Evolutionary conservation across 352 stramenopile genomes (phyloP).

Genomic region (Phytopythium cucurbitacearum): DNA sequence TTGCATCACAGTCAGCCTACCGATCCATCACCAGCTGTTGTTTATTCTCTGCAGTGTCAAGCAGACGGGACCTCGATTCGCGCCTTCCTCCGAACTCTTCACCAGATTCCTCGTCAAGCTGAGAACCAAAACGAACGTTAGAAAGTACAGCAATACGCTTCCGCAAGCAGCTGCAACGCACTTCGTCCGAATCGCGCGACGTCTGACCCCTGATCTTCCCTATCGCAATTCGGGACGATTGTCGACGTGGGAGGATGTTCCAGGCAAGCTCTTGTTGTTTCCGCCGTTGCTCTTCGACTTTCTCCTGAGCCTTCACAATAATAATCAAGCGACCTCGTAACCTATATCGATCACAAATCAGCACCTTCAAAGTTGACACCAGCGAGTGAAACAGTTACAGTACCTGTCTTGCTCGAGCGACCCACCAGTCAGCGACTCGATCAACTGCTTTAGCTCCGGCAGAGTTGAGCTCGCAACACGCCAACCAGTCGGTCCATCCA

Average conservation of each 20-base stretch:
- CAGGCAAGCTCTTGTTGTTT: slow-evolving; percentile 72
- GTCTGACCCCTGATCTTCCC: slow-evolving; percentile 70
- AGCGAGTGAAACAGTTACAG: neutral
- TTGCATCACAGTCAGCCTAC: neutral
- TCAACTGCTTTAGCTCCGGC: slow-evolving; percentile 52
- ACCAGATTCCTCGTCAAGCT: slow-evolving; percentile 21
- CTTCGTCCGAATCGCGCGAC: slow-evolving; percentile 39
- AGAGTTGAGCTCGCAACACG: slow-evolving; percentile 68
- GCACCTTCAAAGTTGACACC: neutral
- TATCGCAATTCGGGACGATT: slow-evolving; percentile 83
- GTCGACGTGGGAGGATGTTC: slow-evolving; percentile 73
- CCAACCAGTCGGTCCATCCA: slow-evolving; percentile 60
- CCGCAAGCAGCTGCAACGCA: slow-evolving; percentile 9
- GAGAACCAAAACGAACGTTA: neutral
- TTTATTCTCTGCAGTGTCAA: slow-evolving; percentile 12
- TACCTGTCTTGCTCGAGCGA: slow-evolving; percentile 75
- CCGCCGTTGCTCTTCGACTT: slow-evolving; percentile 47
- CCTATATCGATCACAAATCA: slow-evolving; percentile 14
- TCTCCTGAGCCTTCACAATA: slow-evolving; percentile 78
- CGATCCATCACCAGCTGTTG: slow-evolving; percentile 9
- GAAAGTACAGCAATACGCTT: neutral
- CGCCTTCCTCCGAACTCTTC: slow-evolving; percentile 2
- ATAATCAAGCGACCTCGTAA: slow-evolving; percentile 67
- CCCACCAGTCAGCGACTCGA: slow-evolving; percentile 46
- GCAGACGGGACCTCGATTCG: slow-evolving; percentile 5